Percentiles rank a stretch among this genome's conserved stretches.
Evolutionary conservation across 169 alveolate genomes (phyloP).

Genomic region (Theileria parva): DNA sequence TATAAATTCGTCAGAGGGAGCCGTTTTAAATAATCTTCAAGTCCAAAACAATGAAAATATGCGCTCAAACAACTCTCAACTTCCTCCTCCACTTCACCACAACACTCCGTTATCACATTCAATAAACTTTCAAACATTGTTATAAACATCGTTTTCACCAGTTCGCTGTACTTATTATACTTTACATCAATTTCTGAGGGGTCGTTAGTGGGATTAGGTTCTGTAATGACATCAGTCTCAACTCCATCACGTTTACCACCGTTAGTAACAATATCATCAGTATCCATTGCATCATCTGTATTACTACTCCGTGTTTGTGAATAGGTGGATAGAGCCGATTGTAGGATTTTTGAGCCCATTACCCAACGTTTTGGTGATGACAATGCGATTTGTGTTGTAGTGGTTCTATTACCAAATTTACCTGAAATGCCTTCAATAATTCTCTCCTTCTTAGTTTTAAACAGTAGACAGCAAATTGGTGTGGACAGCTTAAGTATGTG

Average conservation of each 20-base stretch:
- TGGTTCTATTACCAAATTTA: not conserved
- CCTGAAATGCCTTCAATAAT: slow-evolving; percentile 48
- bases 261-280: not conserved
- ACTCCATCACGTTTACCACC: not conserved
- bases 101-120: slow-evolving; percentile 48
- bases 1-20: slow-evolving; percentile 42
- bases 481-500: slow-evolving; percentile 38
- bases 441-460: slow-evolving; percentile 51
- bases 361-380: slow-evolving; percentile 45
- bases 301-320: not conserved
- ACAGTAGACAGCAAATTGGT: slow-evolving; percentile 44
- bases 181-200: slow-evolving; percentile 13
- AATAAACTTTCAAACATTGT: slow-evolving; percentile 25
- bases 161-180: not conserved
- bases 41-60: slow-evolving; percentile 46
- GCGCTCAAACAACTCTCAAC: slow-evolving; percentile 58
- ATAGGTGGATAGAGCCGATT: slow-evolving; percentile 23
- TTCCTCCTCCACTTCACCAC: slow-evolving; percentile 52
- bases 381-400: slow-evolving; percentile 30
- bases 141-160: slow-evolving; percentile 21
- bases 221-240: not conserved
- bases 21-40: slow-evolving; percentile 47
- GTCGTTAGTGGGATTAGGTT: not conserved
- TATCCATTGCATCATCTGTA: not conserved
- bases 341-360: slow-evolving; percentile 46